Percentiles rank a stretch among this genome's conserved stretches.
Conservation (phyloP, 169 alveolate genomes). For the Eimeria necatrix region DNA sequence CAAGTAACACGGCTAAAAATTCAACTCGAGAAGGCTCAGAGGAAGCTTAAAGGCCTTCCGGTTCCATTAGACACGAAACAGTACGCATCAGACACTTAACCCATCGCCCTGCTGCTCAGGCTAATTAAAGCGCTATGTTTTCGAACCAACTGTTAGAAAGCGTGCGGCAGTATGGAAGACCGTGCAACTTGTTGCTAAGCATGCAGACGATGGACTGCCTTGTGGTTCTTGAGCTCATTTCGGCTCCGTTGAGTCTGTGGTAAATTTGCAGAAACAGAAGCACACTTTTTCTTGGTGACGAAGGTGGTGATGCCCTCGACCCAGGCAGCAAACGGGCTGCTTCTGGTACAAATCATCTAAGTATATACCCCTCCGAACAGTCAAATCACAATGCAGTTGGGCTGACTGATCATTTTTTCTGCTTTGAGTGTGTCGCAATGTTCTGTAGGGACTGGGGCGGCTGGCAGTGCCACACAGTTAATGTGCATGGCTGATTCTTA, state of each 20-base stretch:
- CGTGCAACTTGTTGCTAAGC: too few species aligned
- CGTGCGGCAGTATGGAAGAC: too few species aligned
- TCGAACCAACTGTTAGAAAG: background rate
- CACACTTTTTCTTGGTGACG: background rate
- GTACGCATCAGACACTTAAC: background rate
- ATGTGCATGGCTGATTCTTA: background rate
- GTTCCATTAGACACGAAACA: background rate
- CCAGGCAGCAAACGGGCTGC: background rate
- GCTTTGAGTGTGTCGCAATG: background rate
- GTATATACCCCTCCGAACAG: background rate
- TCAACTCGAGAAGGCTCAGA: background rate
- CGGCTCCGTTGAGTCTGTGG: background rate
- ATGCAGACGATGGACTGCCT: background rate
- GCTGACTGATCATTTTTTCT: background rate
- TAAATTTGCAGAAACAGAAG: background rate
- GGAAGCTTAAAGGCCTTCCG: background rate
- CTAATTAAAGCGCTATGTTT: background rate
- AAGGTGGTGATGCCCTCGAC: background rate
- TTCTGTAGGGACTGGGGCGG: background rate
- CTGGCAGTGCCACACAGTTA: slow-evolving; percentile 25
- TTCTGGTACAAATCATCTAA: background rate
- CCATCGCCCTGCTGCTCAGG: too few species aligned
- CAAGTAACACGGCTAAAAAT: slow-evolving; percentile 54
- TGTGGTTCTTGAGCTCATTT: background rate
- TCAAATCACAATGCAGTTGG: background rate